Evolutionary conservation across 2,329 filamentous ascomycete species (phyloP), one percentile per base, ranked within the genome.

Genomic region (Talaromyces sp.): DNA sequence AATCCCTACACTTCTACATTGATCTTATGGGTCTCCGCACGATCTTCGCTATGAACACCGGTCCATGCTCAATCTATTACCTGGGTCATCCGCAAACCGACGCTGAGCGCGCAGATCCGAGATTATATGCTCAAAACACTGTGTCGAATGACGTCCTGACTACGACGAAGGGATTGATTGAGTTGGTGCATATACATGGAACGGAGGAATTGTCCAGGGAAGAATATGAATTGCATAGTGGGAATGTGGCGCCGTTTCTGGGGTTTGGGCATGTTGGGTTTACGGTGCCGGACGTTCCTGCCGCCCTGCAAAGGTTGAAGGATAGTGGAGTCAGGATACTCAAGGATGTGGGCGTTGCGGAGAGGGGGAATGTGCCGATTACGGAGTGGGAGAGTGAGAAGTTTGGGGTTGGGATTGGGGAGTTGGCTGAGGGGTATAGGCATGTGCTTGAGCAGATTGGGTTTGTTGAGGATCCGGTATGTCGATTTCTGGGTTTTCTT

Each of bases 61-160:
- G 77, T 7, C 77, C 76, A 7, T 78, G 76, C 68, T 79, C 76
- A 7, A 74, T 79, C 61, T 79, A 79, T 68, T 79, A 78, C 63
- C 74, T 79, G 5, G 77, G 76, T 6, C 75, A 78, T 49, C 77
- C 77, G 3, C 71, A 73, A 13, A 72, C 73, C 15, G 64, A 69
- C 13, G 70, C 69, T n/a, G 63, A 74, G 53, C 68, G 68, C 36
- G 71, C 70, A 1, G 71, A 77, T 43, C 68, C 76, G 6, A 47
- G 65, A 6, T 51, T 67, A 4, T 78, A 75, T 73, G 73, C 75
- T 11, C 64, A 67, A 49, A 68, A 71, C 7, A 74, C 74, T 2
- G 70, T 72, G 2, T 64, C 72, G 5, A 70, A 72, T 7, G 53
- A 56, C 11, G 29, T 56, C 10, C 65, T 79, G 29, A 75, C 73